phyloP scores from a whole-genome alignment of 2,329 filamentous ascomycete species.

The Podosphaera leucotricha region DNA sequence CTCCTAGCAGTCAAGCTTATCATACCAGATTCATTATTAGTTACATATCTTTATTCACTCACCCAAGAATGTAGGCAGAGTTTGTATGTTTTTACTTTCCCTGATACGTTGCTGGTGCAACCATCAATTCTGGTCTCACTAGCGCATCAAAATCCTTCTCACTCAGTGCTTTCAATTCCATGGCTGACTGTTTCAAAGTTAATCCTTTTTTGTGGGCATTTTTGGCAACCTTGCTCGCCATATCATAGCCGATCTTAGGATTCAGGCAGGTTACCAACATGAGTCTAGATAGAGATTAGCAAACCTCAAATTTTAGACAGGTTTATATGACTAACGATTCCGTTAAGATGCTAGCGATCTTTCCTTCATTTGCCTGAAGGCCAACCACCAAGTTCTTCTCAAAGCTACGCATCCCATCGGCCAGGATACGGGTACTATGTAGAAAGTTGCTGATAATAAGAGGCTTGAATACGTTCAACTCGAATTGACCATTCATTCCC shows the following conservation, averaged over 20 bases:
- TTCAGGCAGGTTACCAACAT: slow-evolving; percentile 98
- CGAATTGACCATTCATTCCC: slow-evolving; percentile 94
- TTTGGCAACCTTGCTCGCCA: slow-evolving; percentile 93
- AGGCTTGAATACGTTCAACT: slow-evolving; percentile 97
- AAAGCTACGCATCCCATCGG: slow-evolving; percentile 86
- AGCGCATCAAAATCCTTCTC: slow-evolving; percentile 75
- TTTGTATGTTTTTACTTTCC: not conserved
- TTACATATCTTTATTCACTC: not conserved
- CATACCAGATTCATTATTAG: not conserved
- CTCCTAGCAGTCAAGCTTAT: no score
- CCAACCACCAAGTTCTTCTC: slow-evolving; percentile 80
- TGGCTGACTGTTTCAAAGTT: slow-evolving; percentile 77
- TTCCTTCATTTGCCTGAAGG: slow-evolving; percentile 78
- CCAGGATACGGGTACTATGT: slow-evolving; percentile 69
- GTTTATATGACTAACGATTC: slow-evolving; percentile 47
- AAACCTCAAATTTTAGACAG: slow-evolving; percentile 4
- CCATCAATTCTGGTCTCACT: slow-evolving; percentile 86
- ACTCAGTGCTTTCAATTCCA: slow-evolving; percentile 77
- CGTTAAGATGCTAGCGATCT: slow-evolving; percentile 74
- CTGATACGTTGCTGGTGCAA: slow-evolving; percentile 48
- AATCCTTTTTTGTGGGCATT: slow-evolving; percentile 97
- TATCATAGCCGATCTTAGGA: slow-evolving; percentile 91
- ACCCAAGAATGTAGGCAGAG: not conserved
- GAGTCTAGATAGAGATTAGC: slow-evolving; percentile 30
- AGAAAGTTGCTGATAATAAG: slow-evolving; percentile 86